Evolutionary conservation across 139 green algal species (phyloP).

Genomic region (Spirogloea muscicola): DNA sequence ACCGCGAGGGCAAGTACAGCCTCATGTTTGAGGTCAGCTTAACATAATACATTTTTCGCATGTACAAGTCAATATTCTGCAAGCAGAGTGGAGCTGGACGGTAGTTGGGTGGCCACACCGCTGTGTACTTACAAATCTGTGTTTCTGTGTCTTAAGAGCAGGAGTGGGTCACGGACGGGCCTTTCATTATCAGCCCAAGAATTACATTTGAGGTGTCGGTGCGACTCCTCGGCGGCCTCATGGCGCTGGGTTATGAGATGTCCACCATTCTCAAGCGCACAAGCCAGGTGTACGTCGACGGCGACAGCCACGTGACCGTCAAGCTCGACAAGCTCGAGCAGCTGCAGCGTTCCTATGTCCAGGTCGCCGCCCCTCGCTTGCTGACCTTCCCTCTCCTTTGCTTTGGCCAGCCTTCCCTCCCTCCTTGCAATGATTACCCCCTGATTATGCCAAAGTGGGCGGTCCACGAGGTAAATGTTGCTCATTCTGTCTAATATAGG

Average conservation of each 20-base stretch:
- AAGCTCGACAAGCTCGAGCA: slow-evolving; percentile 47
- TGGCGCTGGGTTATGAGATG: slow-evolving; percentile 97
- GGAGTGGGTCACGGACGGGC: slow-evolving; percentile 87
- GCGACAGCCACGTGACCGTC: slow-evolving; percentile 10
- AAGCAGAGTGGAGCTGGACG: too few species aligned
- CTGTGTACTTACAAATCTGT: too few species aligned
- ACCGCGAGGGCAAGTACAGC: slow-evolving; percentile 87
- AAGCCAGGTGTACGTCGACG: slow-evolving; percentile 27
- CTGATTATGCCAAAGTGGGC: too few species aligned
- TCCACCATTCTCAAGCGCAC: slow-evolving; percentile 81
- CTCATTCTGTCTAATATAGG: too few species aligned
- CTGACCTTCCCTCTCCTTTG: neutral
- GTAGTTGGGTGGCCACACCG: too few species aligned
- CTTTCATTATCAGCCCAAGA: slow-evolving; percentile 91
- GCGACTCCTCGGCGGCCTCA: slow-evolving; percentile 88
- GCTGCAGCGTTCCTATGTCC: slow-evolving; percentile 47
- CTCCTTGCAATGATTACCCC: too few species aligned
- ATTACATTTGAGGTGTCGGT: slow-evolving; percentile 94
- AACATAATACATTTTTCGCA: too few species aligned
- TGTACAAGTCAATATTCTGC: too few species aligned
- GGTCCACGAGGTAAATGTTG: too few species aligned
- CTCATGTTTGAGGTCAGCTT: slow-evolving; percentile 97
- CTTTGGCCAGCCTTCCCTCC: too few species aligned
- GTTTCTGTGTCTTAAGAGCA: too few species aligned
- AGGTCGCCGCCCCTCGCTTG: too few species aligned